Conservation (phyloP, 1,284 basidiomycete genomes). For the Porodaedalea pini region DNA sequence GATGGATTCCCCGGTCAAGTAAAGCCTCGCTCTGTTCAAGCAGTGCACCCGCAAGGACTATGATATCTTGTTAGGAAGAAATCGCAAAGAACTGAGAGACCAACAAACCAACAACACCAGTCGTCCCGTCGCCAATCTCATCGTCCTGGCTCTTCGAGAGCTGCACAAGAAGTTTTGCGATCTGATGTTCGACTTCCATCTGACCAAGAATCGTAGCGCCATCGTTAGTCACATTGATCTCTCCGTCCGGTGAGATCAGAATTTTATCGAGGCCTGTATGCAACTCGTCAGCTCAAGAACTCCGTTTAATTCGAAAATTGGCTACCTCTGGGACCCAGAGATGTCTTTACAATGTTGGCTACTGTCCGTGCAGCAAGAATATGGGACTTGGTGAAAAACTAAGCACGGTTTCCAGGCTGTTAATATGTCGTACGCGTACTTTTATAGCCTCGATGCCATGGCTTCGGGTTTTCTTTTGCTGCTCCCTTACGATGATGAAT, state of each 20-base stretch:
- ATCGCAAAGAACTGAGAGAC: background rate
- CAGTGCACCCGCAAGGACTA: slow-evolving; percentile 94
- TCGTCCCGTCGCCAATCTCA: slow-evolving; percentile 99
- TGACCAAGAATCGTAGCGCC: slow-evolving; percentile 94
- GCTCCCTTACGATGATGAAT: slow-evolving; percentile 96
- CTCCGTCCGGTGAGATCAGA: slow-evolving; percentile 95
- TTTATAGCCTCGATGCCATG: slow-evolving; percentile 98
- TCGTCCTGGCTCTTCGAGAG: slow-evolving; percentile 98
- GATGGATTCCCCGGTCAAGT: slow-evolving; percentile 93
- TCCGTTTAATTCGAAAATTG: slow-evolving; percentile 4
- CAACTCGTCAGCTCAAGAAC: slow-evolving; percentile 2
- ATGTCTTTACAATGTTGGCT: slow-evolving; percentile 93
- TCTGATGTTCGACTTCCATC: slow-evolving; percentile 99
- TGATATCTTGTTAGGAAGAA: slow-evolving; percentile 8
- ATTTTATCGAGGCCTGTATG: slow-evolving; percentile 93
- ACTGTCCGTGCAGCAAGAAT: slow-evolving; percentile 93
- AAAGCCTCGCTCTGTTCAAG: slow-evolving; percentile 87
- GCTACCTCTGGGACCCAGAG: slow-evolving; percentile 87
- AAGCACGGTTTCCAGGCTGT: slow-evolving; percentile 13
- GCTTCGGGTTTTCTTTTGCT: slow-evolving; percentile 89
- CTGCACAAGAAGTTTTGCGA: slow-evolving; percentile 96
- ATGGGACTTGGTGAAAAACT: slow-evolving; percentile 61
- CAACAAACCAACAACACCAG: slow-evolving; percentile 91
- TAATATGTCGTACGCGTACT: slow-evolving; percentile 43
- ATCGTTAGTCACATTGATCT: slow-evolving; percentile 99